phyloP scores from a whole-genome alignment of 1,284 basidiomycete species.

The Athelia psychrophila region DNA sequence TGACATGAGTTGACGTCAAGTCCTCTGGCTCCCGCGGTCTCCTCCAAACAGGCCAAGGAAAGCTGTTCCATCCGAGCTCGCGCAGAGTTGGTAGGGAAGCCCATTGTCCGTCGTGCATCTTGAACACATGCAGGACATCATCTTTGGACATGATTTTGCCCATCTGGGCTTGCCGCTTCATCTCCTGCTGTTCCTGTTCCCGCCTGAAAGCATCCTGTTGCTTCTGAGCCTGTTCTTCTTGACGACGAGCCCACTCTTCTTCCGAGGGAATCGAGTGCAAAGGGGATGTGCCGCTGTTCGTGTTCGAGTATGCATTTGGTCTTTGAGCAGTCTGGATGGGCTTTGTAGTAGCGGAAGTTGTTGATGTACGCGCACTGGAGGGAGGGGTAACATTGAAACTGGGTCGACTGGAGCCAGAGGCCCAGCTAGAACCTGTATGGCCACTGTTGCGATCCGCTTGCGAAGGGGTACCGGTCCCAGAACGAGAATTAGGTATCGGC shows the following conservation, averaged over 20 bases:
- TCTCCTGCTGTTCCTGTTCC: constrained; percentile 51
- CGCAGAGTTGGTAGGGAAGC: constrained; percentile 16
- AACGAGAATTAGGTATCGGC: background rate
- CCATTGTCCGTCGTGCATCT: constrained; percentile 5
- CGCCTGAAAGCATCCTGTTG: constrained; percentile 59
- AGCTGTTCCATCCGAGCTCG: constrained; percentile 48
- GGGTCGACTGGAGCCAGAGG: constrained; percentile 15
- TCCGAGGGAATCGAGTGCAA: constrained; percentile 28
- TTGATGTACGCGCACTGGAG: constrained; percentile 29
- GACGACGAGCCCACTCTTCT: constrained; percentile 51
- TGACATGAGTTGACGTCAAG: constrained; percentile 50
- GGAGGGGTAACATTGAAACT: constrained; percentile 23
- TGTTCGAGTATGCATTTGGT: constrained; percentile 6
- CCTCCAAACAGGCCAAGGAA: constrained; percentile 72
- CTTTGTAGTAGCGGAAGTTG: constrained; percentile 24
- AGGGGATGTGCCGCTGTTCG: constrained; percentile 7
- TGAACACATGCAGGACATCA: constrained; percentile 41
- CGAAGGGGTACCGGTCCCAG: background rate
- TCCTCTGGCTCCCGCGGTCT: constrained; percentile 53
- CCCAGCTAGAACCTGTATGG: constrained; percentile 11
- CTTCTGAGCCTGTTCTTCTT: constrained; percentile 50
- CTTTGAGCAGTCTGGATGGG: constrained; percentile 14
- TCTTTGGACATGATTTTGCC: constrained; percentile 48
- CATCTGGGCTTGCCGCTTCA: constrained; percentile 40
- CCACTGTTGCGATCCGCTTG: background rate